These are phyloP conservation scores for Ogataea minuta DNA, from an alignment of 805 yeast species.

Conservation along the genomic window DNA sequence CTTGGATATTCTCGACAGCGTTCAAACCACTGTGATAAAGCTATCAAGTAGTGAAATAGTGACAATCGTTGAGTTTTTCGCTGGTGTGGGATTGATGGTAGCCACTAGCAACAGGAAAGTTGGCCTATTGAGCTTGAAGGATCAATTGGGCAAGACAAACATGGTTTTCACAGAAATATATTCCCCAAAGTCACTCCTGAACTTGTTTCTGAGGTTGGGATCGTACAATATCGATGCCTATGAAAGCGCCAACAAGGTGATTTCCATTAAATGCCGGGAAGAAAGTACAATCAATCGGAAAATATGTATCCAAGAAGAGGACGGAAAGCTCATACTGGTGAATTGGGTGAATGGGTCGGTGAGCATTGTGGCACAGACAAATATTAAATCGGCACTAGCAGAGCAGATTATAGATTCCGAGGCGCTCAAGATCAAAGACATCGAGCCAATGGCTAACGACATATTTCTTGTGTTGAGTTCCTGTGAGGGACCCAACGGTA, in stretches of 20 bases:
- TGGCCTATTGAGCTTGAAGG: constrained; percentile 60
- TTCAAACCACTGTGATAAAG: constrained; percentile 36
- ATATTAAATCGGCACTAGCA: constrained; percentile 19
- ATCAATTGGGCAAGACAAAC: constrained; percentile 61
- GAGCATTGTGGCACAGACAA: constrained; percentile 30
- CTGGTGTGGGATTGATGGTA: constrained; percentile 71
- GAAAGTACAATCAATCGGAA: constrained; percentile 48
- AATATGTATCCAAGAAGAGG: constrained; percentile 44
- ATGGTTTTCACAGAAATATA: constrained; percentile 24
- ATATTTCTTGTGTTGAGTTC: constrained; percentile 50
- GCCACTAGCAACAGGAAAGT: constrained; percentile 72
- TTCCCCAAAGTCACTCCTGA: constrained; percentile 22
- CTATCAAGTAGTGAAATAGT: constrained; percentile 54
- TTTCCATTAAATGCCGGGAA: constrained; percentile 43
- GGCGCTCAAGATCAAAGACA: constrained; percentile 55
- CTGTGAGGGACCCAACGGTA: constrained; percentile 33
- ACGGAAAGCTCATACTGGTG: constrained; percentile 40
- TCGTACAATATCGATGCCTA: constrained; percentile 23
- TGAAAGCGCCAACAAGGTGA: constrained; percentile 44
- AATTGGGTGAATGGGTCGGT: constrained; percentile 34
- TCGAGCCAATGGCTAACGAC: constrained; percentile 47
- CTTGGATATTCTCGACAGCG: constrained; percentile 42
- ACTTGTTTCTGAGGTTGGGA: constrained; percentile 17
- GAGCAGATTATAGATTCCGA: constrained; percentile 38
- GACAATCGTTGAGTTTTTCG: constrained; percentile 55